A percentile compares a stretch with the other conserved stretches of the same genome.
Conservation (phyloP, 2,329 filamentous ascomycete species). For the Monosporascus cannonballus region DNA sequence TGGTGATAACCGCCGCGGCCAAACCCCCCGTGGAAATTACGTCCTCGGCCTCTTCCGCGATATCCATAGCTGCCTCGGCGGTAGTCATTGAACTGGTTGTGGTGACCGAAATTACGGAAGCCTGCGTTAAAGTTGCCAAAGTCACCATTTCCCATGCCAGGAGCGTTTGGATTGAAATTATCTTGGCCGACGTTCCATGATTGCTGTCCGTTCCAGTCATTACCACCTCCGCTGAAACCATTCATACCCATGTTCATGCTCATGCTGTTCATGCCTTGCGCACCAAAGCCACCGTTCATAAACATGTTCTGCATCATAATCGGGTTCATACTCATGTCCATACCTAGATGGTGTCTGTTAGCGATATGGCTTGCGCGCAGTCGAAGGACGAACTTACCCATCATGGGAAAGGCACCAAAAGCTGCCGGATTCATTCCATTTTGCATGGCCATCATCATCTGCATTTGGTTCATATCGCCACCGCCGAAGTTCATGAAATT, state of each 20-base stretch:
- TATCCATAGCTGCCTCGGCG: constrained; percentile 62
- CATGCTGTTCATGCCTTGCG: constrained; percentile 64
- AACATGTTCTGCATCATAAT: constrained; percentile 69
- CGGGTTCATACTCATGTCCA: constrained; percentile 84
- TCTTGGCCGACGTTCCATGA: constrained; percentile 81
- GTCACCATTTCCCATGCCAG: constrained; percentile 74
- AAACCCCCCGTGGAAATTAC: constrained; percentile 43
- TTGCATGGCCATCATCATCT: constrained; percentile 74
- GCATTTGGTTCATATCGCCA: constrained; percentile 70
- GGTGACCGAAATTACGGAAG: constrained; percentile 74
- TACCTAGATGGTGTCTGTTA: constrained; percentile 45
- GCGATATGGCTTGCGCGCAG: constrained; percentile 8
- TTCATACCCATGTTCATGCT: constrained; percentile 73
- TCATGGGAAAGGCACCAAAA: constrained; percentile 65
- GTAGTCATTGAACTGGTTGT: constrained; percentile 75
- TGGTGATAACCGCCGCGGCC: constrained; percentile 47
- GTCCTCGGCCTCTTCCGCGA: constrained; percentile 61
- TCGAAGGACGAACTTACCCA: constrained; percentile 61
- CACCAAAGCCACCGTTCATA: constrained; percentile 72
- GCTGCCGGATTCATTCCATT: constrained; percentile 53
- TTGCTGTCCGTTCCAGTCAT: constrained; percentile 76
- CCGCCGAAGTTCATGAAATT: constrained; percentile 58
- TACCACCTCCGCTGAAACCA: constrained; percentile 63
- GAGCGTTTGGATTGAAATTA: constrained; percentile 85
- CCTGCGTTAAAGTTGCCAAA: constrained; percentile 74